Percentiles rank a stretch among this genome's conserved stretches.
These are phyloP conservation scores for Phytophthora vignae DNA, from an alignment of 352 stramenopile species.

Conservation along the genomic window DNA sequence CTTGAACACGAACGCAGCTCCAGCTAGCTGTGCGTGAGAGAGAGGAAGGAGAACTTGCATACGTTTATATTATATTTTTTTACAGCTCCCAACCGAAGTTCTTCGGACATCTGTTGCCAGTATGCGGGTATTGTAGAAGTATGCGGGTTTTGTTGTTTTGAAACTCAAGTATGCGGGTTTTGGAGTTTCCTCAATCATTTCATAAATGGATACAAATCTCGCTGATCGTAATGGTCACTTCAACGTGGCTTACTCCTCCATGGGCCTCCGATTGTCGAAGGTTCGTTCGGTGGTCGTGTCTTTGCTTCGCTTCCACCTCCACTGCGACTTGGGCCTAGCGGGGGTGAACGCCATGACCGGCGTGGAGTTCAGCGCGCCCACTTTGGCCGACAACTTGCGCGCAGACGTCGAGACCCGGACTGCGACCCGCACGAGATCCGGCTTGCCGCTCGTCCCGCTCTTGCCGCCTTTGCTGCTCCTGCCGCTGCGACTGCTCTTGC, in stretches of 20 bases:
- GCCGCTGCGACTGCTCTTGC: conserved; percentile 1
- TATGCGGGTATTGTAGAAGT: too few relatives aligned
- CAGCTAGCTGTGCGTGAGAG: too few relatives aligned
- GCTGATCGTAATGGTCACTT: conserved; percentile 20
- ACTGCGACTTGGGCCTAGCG: conserved; percentile 1
- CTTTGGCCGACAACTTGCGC: conserved; percentile 32
- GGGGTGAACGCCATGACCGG: conserved; percentile 23
- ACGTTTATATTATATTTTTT: too few relatives aligned
- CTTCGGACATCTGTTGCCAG: too few relatives aligned
- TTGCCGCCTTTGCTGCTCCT: conserved; percentile 6
- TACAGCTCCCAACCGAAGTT: too few relatives aligned
- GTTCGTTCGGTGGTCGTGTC: background rate
- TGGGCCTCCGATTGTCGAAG: background rate
- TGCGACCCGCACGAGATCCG: conserved; percentile 19
- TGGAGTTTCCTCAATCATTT: too few relatives aligned
- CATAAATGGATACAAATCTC: conserved; percentile 26
- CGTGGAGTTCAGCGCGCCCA: conserved; percentile 23
- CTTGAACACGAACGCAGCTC: too few relatives aligned
- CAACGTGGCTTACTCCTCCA: background rate
- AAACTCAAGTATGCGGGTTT: too few relatives aligned
- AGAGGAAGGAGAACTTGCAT: too few relatives aligned
- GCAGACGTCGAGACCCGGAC: conserved; percentile 1
- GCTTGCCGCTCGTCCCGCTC: conserved; percentile 14
- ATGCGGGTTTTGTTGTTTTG: too few relatives aligned
- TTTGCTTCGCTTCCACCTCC: conserved; percentile 19